These are phyloP conservation scores for Fusarium buharicum DNA, from an alignment of 2,329 filamentous ascomycete genomes.

Conservation along the genomic window DNA sequence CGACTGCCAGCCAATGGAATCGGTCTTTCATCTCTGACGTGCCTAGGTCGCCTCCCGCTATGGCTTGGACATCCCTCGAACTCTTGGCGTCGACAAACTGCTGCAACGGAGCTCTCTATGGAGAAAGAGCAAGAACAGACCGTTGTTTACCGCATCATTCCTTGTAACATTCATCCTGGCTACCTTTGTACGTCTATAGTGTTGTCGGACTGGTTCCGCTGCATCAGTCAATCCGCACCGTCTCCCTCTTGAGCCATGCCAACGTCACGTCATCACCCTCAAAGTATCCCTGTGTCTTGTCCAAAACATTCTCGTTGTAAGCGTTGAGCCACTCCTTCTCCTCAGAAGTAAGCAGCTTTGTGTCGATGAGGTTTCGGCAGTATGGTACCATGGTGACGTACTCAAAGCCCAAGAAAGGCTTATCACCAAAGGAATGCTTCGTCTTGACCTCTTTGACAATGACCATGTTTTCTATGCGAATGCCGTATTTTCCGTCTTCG, in stretches of 20 bases:
- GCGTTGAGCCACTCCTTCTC: conserved; percentile 90
- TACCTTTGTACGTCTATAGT: conserved; percentile 58
- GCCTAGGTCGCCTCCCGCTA: conserved; percentile 56
- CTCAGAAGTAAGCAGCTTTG: conserved; percentile 71
- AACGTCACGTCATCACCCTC: conserved; percentile 75
- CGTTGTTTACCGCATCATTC: conserved; percentile 75
- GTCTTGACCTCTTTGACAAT: conserved; percentile 92
- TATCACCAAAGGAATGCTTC: conserved; percentile 88
- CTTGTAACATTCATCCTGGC: conserved; percentile 78
- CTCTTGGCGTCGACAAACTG: conserved; percentile 52
- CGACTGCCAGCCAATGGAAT: background rate
- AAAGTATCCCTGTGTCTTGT: conserved; percentile 84
- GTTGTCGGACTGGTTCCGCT: conserved; percentile 38
- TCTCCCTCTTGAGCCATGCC: conserved; percentile 89
- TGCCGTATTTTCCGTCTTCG: conserved; percentile 93
- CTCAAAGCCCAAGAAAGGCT: conserved; percentile 94
- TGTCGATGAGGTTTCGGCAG: conserved; percentile 87
- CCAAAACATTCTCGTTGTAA: conserved; percentile 82
- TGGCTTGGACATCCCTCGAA: conserved; percentile 54
- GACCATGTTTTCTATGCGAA: conserved; percentile 95
- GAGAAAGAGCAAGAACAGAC: conserved; percentile 65
- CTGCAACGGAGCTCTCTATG: conserved; percentile 55
- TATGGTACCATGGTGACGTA: conserved; percentile 98
- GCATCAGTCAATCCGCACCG: conserved; percentile 65
- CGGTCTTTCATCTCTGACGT: conserved; percentile 22